Evolutionary conservation across 352 stramenopile species (phyloP).

Genomic region (Pythium brachiatum): DNA sequence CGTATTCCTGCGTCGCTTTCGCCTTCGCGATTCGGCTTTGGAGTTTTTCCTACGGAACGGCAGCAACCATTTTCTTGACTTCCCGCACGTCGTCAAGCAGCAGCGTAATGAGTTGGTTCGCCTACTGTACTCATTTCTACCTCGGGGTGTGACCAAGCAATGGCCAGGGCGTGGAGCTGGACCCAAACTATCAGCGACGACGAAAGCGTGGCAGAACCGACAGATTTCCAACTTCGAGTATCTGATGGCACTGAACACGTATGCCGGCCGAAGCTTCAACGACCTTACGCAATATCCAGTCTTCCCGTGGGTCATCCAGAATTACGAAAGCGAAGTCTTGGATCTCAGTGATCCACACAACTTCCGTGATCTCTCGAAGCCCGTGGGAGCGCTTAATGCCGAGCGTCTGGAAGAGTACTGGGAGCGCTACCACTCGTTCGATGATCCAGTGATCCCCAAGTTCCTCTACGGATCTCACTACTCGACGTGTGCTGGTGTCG

Average conservation of each 20-base stretch:
- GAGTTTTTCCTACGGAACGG: conserved; percentile 83
- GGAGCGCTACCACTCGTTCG: conserved; percentile 93
- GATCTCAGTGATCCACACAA: conserved; percentile 86
- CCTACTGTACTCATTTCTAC: conserved; percentile 75
- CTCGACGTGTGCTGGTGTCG: conserved; percentile 95
- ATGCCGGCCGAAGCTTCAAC: conserved; percentile 88
- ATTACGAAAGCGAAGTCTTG: conserved; percentile 72
- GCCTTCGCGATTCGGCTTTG: conserved; percentile 76
- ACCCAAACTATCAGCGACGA: conserved; percentile 46
- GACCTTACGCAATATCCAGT: conserved; percentile 97
- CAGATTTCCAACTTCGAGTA: conserved; percentile 95
- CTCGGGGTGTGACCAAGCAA: conserved; percentile 67
- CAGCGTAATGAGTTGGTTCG: conserved; percentile 77
- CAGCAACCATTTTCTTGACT: conserved; percentile 80
- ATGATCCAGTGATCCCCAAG: conserved; percentile 88
- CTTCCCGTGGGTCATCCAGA: conserved; percentile 86
- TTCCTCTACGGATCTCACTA: conserved; percentile 95
- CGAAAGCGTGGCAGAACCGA: conserved; percentile 78
- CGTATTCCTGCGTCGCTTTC: conserved; percentile 80
- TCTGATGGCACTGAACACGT: conserved; percentile 93
- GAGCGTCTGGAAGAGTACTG: conserved; percentile 92
- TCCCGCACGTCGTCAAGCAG: conserved; percentile 59
- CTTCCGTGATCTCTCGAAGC: conserved; percentile 97
- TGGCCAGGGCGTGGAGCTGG: conserved; percentile 60
- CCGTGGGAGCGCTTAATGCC: conserved; percentile 96